phyloP scores from a whole-genome alignment of 2,329 filamentous ascomycete species.

The Aspergillus japonicus region DNA sequence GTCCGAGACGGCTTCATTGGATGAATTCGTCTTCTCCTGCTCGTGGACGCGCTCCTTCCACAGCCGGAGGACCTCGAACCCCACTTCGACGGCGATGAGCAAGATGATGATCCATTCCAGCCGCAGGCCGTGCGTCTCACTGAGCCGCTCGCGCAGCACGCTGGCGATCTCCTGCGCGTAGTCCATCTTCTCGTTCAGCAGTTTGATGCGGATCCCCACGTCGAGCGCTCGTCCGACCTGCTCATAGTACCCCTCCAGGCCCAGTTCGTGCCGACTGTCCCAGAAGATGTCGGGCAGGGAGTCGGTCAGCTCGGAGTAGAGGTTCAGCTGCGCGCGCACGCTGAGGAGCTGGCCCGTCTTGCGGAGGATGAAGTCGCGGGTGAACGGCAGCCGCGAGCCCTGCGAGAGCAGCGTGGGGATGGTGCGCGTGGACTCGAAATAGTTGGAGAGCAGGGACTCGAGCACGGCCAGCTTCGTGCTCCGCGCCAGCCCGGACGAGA shows the following conservation, averaged over 20 bases:
- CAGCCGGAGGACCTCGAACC: slow-evolving; percentile 76
- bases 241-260: slow-evolving; percentile 91
- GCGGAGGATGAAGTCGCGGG: slow-evolving; percentile 76
- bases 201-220: slow-evolving; percentile 84
- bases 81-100: slow-evolving; percentile 87
- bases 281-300: slow-evolving; percentile 94
- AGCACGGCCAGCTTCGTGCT: slow-evolving; percentile 92
- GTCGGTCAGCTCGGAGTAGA: slow-evolving; percentile 95
- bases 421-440: slow-evolving; percentile 80
- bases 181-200: slow-evolving; percentile 95
- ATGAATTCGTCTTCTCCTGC: slow-evolving; percentile 24
- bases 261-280: slow-evolving; percentile 85
- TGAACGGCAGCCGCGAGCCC: slow-evolving; percentile 63
- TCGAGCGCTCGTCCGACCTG: slow-evolving; percentile 87
- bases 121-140: slow-evolving; percentile 82
- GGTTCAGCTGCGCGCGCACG: slow-evolving; percentile 87
- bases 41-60: slow-evolving; percentile 60
- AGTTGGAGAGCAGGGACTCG: slow-evolving; percentile 75
- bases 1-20: not conserved
- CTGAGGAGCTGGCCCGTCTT: slow-evolving; percentile 91
- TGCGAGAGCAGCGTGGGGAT: slow-evolving; percentile 77
- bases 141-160: slow-evolving; percentile 82
- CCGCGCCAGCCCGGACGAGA: slow-evolving; percentile 88
- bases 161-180: slow-evolving; percentile 94
- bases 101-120: slow-evolving; percentile 96